These are phyloP conservation scores for Pseudogymnoascus sp. DNA, from an alignment of 2,329 filamentous ascomycete species.

Conservation along the genomic window DNA sequence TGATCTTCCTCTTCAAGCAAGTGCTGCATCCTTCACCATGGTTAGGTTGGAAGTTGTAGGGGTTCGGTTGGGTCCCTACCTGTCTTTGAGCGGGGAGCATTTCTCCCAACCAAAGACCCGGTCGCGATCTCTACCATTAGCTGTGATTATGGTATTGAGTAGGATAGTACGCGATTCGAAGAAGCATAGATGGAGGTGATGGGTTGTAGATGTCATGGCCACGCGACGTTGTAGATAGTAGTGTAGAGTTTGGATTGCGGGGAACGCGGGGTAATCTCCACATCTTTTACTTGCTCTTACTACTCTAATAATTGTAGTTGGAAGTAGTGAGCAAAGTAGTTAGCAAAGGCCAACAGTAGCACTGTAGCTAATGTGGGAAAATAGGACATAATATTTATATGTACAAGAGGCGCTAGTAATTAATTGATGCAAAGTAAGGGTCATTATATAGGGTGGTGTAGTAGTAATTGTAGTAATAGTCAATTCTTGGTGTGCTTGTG, in stretches of 20 bases:
- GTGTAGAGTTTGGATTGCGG: neutral
- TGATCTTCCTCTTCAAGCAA: conserved; percentile 18
- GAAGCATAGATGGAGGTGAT: neutral
- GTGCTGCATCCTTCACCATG: conserved; percentile 29
- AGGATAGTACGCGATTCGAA: neutral
- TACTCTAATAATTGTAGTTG: too few relatives aligned
- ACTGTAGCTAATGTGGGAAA: too few relatives aligned
- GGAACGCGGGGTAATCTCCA: neutral
- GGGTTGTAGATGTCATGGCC: neutral
- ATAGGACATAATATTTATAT: too few relatives aligned
- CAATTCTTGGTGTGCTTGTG: too few relatives aligned
- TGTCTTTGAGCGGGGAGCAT: conserved; percentile 31
- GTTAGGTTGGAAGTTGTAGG: neutral
- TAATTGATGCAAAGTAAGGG: too few relatives aligned
- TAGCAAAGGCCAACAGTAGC: too few relatives aligned
- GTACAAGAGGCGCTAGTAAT: too few relatives aligned
- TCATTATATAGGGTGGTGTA: too few relatives aligned
- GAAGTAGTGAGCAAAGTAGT: too few relatives aligned
- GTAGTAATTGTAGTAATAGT: too few relatives aligned
- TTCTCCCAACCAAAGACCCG: conserved; percentile 6
- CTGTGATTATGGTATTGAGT: neutral
- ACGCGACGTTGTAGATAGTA: neutral
- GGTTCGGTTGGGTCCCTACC: conserved; percentile 19
- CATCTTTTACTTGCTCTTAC: too few relatives aligned
- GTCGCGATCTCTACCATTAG: neutral